Conservation (phyloP, 1,139 yeast species). For the Pichia sp. region DNA sequence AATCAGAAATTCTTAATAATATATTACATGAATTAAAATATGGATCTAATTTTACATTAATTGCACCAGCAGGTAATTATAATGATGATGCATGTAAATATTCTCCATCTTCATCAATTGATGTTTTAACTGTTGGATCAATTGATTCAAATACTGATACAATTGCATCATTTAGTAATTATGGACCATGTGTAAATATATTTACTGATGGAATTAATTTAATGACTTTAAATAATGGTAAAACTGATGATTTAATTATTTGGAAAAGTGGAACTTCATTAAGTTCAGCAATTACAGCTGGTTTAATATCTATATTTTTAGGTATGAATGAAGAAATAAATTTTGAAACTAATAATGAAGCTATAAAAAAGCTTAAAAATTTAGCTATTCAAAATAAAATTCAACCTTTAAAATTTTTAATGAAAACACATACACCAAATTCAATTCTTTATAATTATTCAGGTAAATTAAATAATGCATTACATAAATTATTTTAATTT, state of each 20-base stretch:
- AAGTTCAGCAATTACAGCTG: constrained; percentile 76
- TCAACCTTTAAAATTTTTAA: constrained; percentile 2
- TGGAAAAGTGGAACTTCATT: constrained; percentile 75
- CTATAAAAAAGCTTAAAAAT: constrained; percentile 36
- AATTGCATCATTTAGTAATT: constrained; percentile 70
- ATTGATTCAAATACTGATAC: constrained; percentile 63
- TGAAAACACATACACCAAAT: constrained; percentile 2
- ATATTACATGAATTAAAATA: constrained; percentile 42
- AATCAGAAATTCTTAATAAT: constrained; percentile 34
- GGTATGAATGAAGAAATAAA: constrained; percentile 19
- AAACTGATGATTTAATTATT: constrained; percentile 30
- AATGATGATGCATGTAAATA: constrained; percentile 65
- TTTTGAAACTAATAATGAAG: constrained; percentile 46
- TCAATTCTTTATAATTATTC: neutral
- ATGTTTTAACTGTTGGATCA: constrained; percentile 78
- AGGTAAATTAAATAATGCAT: no score
- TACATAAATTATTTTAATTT: neutral
- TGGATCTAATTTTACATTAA: constrained; percentile 63
- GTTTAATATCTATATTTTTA: constrained; percentile 58
- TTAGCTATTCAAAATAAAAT: constrained; percentile 11
- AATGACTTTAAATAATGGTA: constrained; percentile 35
- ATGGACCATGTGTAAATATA: constrained; percentile 81
- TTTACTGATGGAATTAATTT: constrained; percentile 75
- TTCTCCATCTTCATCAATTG: constrained; percentile 70
- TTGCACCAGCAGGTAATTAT: constrained; percentile 84